Percentiles rank a stretch among this genome's conserved stretches.
Evolutionary conservation across 1,284 basidiomycete genomes (phyloP).

Genomic region (Boletus nobilissimus): DNA sequence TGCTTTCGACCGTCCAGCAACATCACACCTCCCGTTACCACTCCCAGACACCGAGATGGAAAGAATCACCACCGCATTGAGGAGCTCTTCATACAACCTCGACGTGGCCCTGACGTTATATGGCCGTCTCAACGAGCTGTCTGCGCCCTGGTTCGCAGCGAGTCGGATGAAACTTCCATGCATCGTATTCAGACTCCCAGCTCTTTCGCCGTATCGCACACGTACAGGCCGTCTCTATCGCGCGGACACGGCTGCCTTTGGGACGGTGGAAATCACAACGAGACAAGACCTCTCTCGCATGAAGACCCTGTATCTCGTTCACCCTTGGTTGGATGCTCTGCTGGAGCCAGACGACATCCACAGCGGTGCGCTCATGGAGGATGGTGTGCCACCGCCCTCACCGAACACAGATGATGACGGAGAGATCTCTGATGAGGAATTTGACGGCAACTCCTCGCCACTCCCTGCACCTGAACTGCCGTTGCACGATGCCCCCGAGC

Average conservation of each 20-base stretch:
- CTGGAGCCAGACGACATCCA: neutral
- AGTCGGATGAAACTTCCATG: slow-evolving; percentile 8
- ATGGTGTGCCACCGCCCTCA: neutral
- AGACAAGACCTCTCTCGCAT: neutral
- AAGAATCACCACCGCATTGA: neutral
- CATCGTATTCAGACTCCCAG: neutral
- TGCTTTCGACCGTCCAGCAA: neutral
- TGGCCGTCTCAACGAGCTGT: neutral
- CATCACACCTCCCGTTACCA: neutral
- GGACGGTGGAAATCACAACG: neutral
- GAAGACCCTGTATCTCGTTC: neutral
- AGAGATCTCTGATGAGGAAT: neutral
- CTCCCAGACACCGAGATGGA: neutral
- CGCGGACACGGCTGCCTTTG: neutral
- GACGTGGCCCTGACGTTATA: neutral
- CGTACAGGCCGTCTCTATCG: neutral
- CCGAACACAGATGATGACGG: neutral
- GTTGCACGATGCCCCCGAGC: neutral
- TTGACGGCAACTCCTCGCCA: neutral
- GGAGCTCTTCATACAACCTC: neutral
- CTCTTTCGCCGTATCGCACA: neutral
- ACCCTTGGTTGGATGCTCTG: slow-evolving; percentile 5
- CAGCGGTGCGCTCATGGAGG: too few relatives aligned
- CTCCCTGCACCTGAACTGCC: neutral
- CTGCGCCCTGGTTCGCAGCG: neutral